Base-by-base conservation (phyloP, 1,139 yeast genomes). In the Kodamaea plutei region DNA sequence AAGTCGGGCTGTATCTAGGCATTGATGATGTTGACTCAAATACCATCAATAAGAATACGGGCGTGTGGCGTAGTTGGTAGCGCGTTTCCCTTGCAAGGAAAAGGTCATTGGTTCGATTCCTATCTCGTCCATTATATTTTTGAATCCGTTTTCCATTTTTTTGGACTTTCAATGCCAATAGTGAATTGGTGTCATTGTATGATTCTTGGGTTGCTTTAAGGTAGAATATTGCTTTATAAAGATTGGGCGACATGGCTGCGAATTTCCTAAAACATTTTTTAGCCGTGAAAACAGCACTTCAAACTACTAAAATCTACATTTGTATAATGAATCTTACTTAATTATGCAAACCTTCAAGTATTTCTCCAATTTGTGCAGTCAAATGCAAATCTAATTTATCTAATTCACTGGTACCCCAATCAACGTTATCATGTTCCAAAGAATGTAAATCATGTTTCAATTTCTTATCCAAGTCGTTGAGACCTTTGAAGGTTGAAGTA, bases 11-110 rank as follows among this genome's bases (percentile, higher is more conserved):
- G n/a, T n/a, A n/a, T n/a, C n/a, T n/a, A n/a, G n/a, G n/a, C n/a
- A n/a, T n/a, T n/a, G n/a, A n/a, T n/a, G n/a, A n/a, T n/a, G n/a
- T n/a, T n/a, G n/a, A n/a, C n/a, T n/a, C n/a, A n/a, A n/a, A n/a
- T n/a, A n/a, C n/a, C n/a, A n/a, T n/a, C n/a, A n/a, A n/a, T n/a
- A n/a, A n/a, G 8, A n/a, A 26, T 6, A 23, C n/a, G 77, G 79
- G 79, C 77, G 77, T 70, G 77, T 73, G 77, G 79, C 78, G 78
- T 68, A 73, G 79, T 72, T 72, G 79, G 79, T 73, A 73, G 78
- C 78, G 78, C 79, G 78, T 66, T 61, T 63, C 76, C 79, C 73
- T 73, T 71, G 79, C 79, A 73, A 66, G 79, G 71, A 61, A 61
- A 65, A 73, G 79, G 79, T 72, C 79, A 68, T 63, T 63, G 77